Evolutionary conservation across 345 rosid species (phyloP).

Genomic region (Brassica carinata): DNA sequence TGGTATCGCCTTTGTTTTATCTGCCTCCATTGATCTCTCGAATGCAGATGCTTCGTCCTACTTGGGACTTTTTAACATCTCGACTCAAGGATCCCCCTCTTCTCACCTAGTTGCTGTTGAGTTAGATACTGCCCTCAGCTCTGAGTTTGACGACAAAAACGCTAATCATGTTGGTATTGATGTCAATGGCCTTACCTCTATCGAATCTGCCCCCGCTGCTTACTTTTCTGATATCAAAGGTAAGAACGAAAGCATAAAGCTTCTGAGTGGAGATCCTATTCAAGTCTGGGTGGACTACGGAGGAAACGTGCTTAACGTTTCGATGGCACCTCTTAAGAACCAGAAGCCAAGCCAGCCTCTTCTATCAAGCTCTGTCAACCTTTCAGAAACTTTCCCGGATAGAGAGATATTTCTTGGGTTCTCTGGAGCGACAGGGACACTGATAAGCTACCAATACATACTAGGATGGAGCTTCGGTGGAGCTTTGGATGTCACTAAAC

Average conservation of each 20-base stretch:
- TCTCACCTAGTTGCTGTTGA: slow-evolving; percentile 63
- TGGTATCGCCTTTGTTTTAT: slow-evolving; percentile 49
- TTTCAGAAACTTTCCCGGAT: slow-evolving; percentile 45
- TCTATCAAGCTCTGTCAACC: slow-evolving; percentile 47
- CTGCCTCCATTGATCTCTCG: slow-evolving; percentile 38
- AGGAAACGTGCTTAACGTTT: slow-evolving; percentile 44
- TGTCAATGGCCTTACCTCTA: slow-evolving; percentile 48
- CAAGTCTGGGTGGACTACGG: slow-evolving; percentile 71
- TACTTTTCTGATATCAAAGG: slow-evolving; percentile 40
- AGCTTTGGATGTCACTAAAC: slow-evolving; percentile 42
- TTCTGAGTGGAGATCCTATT: slow-evolving; percentile 47
- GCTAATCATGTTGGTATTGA: slow-evolving; percentile 67
- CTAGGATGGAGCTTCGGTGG: slow-evolving; percentile 67
- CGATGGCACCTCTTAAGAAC: slow-evolving; percentile 42
- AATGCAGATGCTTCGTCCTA: slow-evolving; percentile 23
- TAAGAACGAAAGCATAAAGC: slow-evolving; percentile 35
- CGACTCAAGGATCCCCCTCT: slow-evolving; percentile 36
- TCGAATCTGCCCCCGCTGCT: slow-evolving; percentile 37
- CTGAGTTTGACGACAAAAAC: slow-evolving; percentile 50
- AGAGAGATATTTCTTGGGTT: slow-evolving; percentile 56
- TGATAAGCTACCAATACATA: slow-evolving; percentile 49
- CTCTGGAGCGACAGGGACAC: slow-evolving; percentile 57
- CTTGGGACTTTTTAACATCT: slow-evolving; percentile 55
- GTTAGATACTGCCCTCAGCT: slow-evolving; percentile 53
- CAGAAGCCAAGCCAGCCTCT: slow-evolving; percentile 55